phyloP scores from a whole-genome alignment of 75 land plant species.

The Adiantum capillusveneris region DNA sequence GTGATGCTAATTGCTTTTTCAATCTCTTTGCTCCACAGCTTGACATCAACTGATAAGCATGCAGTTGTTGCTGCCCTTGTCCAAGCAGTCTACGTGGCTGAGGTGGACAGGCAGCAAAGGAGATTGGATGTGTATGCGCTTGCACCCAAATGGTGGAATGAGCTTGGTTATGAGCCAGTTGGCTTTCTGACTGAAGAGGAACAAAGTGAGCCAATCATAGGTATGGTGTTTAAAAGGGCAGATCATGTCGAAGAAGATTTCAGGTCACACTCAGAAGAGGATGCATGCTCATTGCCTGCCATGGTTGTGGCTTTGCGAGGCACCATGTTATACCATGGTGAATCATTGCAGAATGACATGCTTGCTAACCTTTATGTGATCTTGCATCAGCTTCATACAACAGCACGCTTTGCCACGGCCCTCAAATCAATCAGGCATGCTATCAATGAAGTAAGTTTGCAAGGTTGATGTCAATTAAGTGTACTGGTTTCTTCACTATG shows the following conservation, averaged over 20 bases:
- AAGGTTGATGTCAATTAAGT: too few species aligned
- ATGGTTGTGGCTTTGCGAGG: constrained; percentile 64
- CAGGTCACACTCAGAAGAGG: too few species aligned
- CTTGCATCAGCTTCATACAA: constrained; percentile 33
- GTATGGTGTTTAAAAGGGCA: constrained; percentile 38
- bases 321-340: constrained; percentile 24
- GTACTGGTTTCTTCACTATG: too few species aligned
- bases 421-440: background rate
- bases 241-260: too few species aligned
- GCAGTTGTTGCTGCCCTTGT: constrained; percentile 57
- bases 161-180: constrained; percentile 32
- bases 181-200: constrained; percentile 33
- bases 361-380: constrained; percentile 29
- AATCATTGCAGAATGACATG: constrained; percentile 27
- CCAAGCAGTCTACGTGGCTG: constrained; percentile 51
- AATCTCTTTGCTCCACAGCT: constrained; percentile 19
- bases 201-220: constrained; percentile 38
- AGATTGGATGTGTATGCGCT: constrained; percentile 23
- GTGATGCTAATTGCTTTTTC: too few species aligned
- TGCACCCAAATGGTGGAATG: constrained; percentile 65
- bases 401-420: constrained; percentile 35
- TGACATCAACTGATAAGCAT: constrained; percentile 32
- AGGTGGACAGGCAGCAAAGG: constrained; percentile 47
- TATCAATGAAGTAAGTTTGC: too few species aligned
- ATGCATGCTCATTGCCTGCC: constrained; percentile 5